Evolutionary conservation across 306 rosid species (phyloP).

Genomic region (Sesbania bispinosa): DNA sequence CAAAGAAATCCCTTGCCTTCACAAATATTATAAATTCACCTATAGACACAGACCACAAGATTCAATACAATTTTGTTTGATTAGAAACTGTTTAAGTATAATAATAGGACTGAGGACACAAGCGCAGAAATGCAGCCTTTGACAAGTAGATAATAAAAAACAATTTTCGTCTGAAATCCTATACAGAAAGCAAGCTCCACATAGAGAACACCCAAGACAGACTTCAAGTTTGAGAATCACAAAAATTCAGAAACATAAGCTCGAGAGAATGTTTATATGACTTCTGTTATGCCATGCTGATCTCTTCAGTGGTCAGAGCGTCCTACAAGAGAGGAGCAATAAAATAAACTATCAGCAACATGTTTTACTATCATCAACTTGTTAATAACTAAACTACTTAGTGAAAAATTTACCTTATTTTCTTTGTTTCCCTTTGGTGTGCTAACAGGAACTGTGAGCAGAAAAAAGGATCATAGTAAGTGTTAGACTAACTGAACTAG

Average conservation of each 20-base stretch:
- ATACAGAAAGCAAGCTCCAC: constrained; percentile 45
- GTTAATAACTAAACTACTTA: background rate
- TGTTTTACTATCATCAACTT: background rate
- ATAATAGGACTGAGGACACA: background rate
- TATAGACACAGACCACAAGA: background rate
- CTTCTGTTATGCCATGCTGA: constrained; percentile 28
- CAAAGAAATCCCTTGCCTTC: background rate
- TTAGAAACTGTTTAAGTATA: constrained; percentile 10
- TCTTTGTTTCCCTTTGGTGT: constrained; percentile 52
- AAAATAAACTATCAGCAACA: background rate
- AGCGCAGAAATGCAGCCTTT: constrained; percentile 18
- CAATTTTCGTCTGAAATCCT: constrained; percentile 10
- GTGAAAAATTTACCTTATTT: constrained; percentile 40
- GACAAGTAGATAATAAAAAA: background rate
- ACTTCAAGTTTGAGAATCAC: constrained; percentile 24
- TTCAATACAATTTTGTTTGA: constrained; percentile 22
- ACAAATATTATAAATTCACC: background rate
- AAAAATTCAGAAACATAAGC: background rate
- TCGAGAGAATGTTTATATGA: constrained; percentile 5
- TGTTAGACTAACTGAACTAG: background rate
- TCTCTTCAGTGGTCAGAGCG: constrained; percentile 27
- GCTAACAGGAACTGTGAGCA: constrained; percentile 30
- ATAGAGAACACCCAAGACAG: constrained; percentile 33
- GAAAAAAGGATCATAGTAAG: background rate
- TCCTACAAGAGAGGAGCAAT: constrained; percentile 23